Conservation (phyloP, 192 early-diverging fungal genomes). For the Backusella luteola region DNA sequence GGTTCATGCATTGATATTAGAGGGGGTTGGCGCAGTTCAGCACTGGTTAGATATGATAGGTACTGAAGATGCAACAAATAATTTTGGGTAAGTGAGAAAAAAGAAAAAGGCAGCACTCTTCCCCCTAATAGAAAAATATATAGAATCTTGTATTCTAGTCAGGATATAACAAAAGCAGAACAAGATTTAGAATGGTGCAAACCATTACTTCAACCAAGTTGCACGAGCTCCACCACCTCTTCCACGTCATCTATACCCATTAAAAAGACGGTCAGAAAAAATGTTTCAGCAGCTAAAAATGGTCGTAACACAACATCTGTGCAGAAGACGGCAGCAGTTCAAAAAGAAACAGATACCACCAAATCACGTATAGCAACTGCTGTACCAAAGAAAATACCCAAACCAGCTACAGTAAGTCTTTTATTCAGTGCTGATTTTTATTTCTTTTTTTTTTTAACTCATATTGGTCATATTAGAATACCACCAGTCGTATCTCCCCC, state of each 20-base stretch:
- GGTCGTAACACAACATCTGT: constrained; percentile 2
- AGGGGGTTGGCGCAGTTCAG: constrained; percentile 14
- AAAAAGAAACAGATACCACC: background rate
- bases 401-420: background rate
- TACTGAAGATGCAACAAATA: background rate
- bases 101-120: background rate
- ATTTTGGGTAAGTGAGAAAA: background rate
- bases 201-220: background rate
- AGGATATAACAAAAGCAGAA: background rate
- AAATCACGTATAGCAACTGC: constrained; percentile 4
- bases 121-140: background rate
- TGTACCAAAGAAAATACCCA: background rate
- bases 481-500: background rate
- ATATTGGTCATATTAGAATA: background rate
- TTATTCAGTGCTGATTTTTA: background rate
- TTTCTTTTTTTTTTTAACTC: background rate
- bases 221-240: background rate
- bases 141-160: background rate
- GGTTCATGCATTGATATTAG: constrained; percentile 8
- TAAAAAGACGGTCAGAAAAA: background rate
- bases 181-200: constrained; percentile 4
- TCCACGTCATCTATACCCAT: constrained; percentile 6
- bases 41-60: background rate
- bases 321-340: background rate
- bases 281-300: background rate